phyloP scores from a whole-genome alignment of 805 yeast genomes.

The Candida corydali region DNA sequence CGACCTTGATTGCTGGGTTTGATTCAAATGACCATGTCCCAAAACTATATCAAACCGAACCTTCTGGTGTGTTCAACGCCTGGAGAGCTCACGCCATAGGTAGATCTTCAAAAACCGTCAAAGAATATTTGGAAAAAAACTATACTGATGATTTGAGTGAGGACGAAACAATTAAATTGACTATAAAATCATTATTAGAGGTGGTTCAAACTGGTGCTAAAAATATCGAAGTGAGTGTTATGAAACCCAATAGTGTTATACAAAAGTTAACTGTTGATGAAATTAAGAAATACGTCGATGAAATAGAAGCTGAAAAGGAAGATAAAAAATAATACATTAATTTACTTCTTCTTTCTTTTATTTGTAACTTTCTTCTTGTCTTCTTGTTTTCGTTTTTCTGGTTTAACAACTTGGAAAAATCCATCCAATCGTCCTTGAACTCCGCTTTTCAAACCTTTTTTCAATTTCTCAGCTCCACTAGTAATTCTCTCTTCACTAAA shows the following conservation, averaged over 20 bases:
- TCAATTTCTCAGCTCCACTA: slow-evolving; percentile 79
- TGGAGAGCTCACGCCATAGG: slow-evolving; percentile 99
- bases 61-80: slow-evolving; percentile 93
- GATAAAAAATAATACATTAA: slow-evolving; percentile 58
- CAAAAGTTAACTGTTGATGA: slow-evolving; percentile 63
- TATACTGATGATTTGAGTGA: slow-evolving; percentile 61
- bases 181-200: slow-evolving; percentile 84
- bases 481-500: slow-evolving; percentile 90
- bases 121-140: slow-evolving; percentile 91
- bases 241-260: slow-evolving; percentile 65
- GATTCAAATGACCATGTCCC: slow-evolving; percentile 82
- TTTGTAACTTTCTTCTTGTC: slow-evolving; percentile 23
- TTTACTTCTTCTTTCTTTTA: slow-evolving; percentile 21
- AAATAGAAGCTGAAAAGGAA: slow-evolving; percentile 83
- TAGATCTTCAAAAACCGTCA: slow-evolving; percentile 88
- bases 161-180: slow-evolving; percentile 69
- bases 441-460: slow-evolving; percentile 78
- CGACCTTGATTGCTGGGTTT: slow-evolving; percentile 93
- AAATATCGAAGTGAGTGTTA: slow-evolving; percentile 88
- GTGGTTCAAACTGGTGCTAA: slow-evolving; percentile 98
- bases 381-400: slow-evolving; percentile 36
- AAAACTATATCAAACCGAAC: slow-evolving; percentile 89
- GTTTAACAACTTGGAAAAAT: slow-evolving; percentile 69
- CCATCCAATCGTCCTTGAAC: slow-evolving; percentile 92
- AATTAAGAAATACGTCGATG: slow-evolving; percentile 69